phyloP scores from a whole-genome alignment of 2,329 filamentous ascomycete genomes.

The Lachnellula cervina region DNA sequence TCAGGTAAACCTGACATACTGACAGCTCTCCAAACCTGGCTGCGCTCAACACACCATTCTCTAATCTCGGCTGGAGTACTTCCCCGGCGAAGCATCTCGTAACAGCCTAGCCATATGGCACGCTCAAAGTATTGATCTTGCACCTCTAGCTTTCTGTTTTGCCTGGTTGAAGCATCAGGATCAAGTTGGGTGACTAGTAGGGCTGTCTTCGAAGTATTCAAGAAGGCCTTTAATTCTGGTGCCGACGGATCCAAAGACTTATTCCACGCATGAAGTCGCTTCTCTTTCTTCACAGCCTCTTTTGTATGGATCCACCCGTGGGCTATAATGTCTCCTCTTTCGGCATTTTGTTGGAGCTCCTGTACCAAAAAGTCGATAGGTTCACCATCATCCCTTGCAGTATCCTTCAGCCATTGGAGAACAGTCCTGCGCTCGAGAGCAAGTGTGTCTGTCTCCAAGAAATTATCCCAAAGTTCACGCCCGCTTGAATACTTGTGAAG shows the following conservation, averaged over 20 bases:
- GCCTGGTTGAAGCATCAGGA: constrained; percentile 80
- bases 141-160: constrained; percentile 69
- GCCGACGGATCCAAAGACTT: constrained; percentile 60
- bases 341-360: constrained; percentile 70
- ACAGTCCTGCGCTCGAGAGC: constrained; percentile 76
- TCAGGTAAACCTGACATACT: constrained; percentile 71
- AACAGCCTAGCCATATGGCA: constrained; percentile 90
- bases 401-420: constrained; percentile 80
- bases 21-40: constrained; percentile 84
- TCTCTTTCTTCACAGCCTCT: constrained; percentile 82
- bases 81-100: constrained; percentile 86
- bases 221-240: constrained; percentile 50
- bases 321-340: constrained; percentile 75
- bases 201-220: constrained; percentile 54
- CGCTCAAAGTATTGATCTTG: constrained; percentile 86
- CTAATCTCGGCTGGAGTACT: constrained; percentile 66
- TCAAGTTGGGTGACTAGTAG: constrained; percentile 82
- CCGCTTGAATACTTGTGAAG: constrained; percentile 54
- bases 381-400: constrained; percentile 60
- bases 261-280: constrained; percentile 67
- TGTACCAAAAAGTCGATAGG: constrained; percentile 72
- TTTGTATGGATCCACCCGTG: constrained; percentile 92
- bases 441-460: constrained; percentile 65
- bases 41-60: constrained; percentile 80
- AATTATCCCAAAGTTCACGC: constrained; percentile 64